Evolutionary conservation across 495 filamentous ascomycete genomes (phyloP), one percentile per base, ranked within the genome.

Genomic region (Penicillium simplicissimum): DNA sequence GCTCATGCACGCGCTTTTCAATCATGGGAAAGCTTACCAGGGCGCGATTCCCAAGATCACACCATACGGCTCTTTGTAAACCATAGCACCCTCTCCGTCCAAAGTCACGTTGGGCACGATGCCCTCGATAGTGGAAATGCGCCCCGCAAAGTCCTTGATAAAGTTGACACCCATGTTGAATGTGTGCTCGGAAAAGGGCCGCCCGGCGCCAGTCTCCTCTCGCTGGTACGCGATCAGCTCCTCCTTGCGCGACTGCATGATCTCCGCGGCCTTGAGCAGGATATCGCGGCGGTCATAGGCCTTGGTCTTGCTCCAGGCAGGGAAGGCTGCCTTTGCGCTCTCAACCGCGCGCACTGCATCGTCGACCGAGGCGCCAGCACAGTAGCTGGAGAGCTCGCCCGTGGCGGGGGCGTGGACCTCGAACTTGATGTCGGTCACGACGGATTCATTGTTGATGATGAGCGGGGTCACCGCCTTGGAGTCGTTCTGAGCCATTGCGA

Each of bases 11-110:
- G 17, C 42, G 17, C 42, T 3, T 49, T 2, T 49, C 45, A 48
- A 15, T 48, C 45, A 48, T 13, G 19, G 19, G 8, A 45, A 53
- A 6, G 17, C 75, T 64, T 79, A 91, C 90, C 93, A 96, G 33
- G 93, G 92, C 19, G 91, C 92, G 74, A 96, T 91, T 33, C 84
- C 86, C 14, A 97, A 77, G 2, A 93, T 75, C 28, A 95, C 91
- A 19, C 92, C 92, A 64, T 86, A 92, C 5, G 92, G 92, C 71
- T 96, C 89, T 66, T 88, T 90, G 52, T 86, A 75, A n/a, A 96
- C 76, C 67, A 96, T 79, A 0, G 89, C 88, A n/a, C 81, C 79
- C 40, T 77, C 78, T 8, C 82, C 82, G n/a, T 84, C 76, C 21
- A 85, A 71, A 3, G 71, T 65, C 8, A 82, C 76, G 10, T 78